phyloP scores from a whole-genome alignment of 2,329 filamentous ascomycete species.

The Pestalotiopsis sp. region DNA sequence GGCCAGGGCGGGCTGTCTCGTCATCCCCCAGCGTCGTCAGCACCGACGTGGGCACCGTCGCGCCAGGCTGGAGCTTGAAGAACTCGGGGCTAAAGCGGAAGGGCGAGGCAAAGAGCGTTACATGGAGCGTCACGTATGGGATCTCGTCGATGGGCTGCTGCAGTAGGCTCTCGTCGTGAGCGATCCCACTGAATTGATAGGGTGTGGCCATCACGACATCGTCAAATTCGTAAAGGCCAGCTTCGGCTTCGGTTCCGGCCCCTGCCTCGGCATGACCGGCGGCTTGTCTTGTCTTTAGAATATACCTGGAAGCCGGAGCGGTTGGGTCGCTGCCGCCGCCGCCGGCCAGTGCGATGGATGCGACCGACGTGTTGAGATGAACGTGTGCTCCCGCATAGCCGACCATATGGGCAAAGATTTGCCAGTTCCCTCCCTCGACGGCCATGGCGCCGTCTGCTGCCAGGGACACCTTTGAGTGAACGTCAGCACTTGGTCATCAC shows the following conservation, averaged over 20 bases:
- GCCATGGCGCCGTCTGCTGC: slow-evolving; percentile 82
- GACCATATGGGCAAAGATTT: slow-evolving; percentile 86
- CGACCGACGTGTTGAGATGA: slow-evolving; percentile 69
- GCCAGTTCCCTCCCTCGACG: slow-evolving; percentile 88
- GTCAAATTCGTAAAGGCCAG: slow-evolving; percentile 66
- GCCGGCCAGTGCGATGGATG: slow-evolving; percentile 55
- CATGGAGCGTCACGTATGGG: slow-evolving; percentile 85
- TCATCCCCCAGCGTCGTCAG: slow-evolving; percentile 77
- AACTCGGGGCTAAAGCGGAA: slow-evolving; percentile 70
- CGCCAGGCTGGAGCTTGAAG: slow-evolving; percentile 67
- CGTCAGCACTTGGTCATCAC: no score
- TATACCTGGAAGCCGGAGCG: slow-evolving; percentile 47
- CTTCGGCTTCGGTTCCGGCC: slow-evolving; percentile 30
- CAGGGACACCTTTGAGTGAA: slow-evolving; percentile 68
- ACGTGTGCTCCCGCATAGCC: slow-evolving; percentile 63
- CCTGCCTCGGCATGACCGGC: slow-evolving; percentile 21
- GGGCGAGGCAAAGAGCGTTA: slow-evolving; percentile 85
- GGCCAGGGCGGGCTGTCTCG: slow-evolving; percentile 52
- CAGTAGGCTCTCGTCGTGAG: slow-evolving; percentile 64
- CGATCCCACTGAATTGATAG: slow-evolving; percentile 77
- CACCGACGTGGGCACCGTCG: slow-evolving; percentile 69
- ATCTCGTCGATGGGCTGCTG: slow-evolving; percentile 73
- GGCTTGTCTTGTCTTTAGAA: slow-evolving; percentile 39
- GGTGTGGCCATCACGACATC: slow-evolving; percentile 83
- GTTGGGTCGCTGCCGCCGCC: slow-evolving; percentile 43